Evolutionary conservation across 2,329 filamentous ascomycete genomes (phyloP), one percentile per base, ranked within the genome.

Genomic region (Zalaria sp.): DNA sequence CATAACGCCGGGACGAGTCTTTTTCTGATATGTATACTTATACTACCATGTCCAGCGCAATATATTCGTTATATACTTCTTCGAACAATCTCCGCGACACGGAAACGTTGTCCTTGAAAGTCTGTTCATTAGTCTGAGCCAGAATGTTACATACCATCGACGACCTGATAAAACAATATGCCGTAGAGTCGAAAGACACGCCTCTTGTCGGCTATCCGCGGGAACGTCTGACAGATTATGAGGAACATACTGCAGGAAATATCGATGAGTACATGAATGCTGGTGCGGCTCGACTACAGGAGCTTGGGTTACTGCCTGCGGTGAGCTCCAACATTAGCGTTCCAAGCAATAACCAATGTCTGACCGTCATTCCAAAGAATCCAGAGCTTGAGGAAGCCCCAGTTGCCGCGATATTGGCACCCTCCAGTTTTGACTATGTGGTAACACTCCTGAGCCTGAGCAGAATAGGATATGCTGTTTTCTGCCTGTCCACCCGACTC

Each of bases 401-500:
- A 6, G 64, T 69, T 1, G 61, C 76, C 25, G 70, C 65, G 1
- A 51, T 77, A 7, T 56, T 77, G 2, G 72, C 69, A 1, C 61
- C 64, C 1, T 75, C 72, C 1, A 68, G 70, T 46, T 58, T 78
- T 6, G 68, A 73, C 41, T 73, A 73, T 45, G 61, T 75, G 32
- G 58, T 76, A 31, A 68, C 71, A 3, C 58, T 71, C 35, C 62
- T 77, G 36, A 73, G 71, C 0, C 50, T 79, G 38, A 67, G 64
- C 27, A 67, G 72, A 45, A 57, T 78, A 8, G 74, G 75, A 5
- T 72, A 73, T 56, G 67, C 71, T 0, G 61, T 67, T 2, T 56
- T 77, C 1, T 64, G 75, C 29, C 59, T 77, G 2, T 76, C 72
- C 1, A 73, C 69, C 2, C 58, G 73, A 5, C 61, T 77, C 2